phyloP scores from a whole-genome alignment of 306 rosid species.

The Trifolium subterraneum region DNA sequence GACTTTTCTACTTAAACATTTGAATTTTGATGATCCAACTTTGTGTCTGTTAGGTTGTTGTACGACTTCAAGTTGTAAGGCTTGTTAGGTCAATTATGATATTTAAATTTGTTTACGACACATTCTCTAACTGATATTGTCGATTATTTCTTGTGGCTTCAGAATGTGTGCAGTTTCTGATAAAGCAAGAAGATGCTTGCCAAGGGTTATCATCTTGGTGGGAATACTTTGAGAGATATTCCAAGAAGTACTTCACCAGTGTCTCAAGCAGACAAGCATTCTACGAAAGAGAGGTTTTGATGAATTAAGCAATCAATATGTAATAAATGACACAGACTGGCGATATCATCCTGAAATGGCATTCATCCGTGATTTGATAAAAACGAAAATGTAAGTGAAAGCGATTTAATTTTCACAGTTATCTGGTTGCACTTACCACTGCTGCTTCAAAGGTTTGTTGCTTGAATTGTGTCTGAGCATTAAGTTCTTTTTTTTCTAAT shows the following conservation, averaged over 20 bases:
- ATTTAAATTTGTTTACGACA: neutral
- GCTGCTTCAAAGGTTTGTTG: conserved; percentile 53
- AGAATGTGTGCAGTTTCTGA: neutral
- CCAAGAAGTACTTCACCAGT: neutral
- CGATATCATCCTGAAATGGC: neutral
- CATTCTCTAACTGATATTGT: neutral
- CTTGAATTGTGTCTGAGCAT: neutral
- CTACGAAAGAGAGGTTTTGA: neutral
- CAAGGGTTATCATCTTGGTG: neutral
- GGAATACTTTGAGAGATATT: neutral
- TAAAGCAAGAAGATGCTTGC: neutral
- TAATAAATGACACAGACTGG: neutral
- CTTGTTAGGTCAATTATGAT: neutral
- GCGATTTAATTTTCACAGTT: neutral
- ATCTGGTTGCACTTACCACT: neutral
- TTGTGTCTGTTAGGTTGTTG: neutral
- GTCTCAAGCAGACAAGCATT: conserved; percentile 56
- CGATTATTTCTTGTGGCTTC: neutral
- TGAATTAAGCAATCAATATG: neutral
- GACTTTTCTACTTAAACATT: neutral
- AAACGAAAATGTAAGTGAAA: neutral
- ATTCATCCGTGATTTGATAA: neutral
- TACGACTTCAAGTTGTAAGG: neutral
- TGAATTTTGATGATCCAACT: neutral
- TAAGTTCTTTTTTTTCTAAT: neutral